These are phyloP conservation scores for Sugiyamaella americana DNA, from an alignment of 805 yeast species.

Conservation along the genomic window DNA sequence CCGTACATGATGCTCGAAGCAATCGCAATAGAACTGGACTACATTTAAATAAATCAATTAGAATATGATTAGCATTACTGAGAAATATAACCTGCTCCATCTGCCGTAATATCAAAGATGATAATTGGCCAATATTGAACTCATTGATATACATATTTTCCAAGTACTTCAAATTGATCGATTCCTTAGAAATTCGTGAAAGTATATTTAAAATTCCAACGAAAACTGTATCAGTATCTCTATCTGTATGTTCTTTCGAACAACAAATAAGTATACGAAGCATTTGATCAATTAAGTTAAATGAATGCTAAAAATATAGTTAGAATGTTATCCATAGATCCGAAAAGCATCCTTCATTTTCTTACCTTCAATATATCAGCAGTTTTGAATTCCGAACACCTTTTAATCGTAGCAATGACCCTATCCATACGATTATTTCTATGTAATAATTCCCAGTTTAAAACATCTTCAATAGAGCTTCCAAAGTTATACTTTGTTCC, in stretches of 20 bases:
- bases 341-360: no score
- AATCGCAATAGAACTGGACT: not conserved
- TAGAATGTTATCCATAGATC: no score
- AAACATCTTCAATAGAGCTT: slow-evolving; percentile 44
- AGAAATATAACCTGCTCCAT: not conserved
- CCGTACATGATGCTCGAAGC: not conserved
- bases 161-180: not conserved
- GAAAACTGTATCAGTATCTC: not conserved
- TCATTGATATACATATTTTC: not conserved
- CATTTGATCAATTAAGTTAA: no score
- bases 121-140: not conserved
- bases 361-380: not conserved
- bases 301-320: no score
- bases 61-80: not conserved
- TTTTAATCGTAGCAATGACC: not conserved
- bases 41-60: not conserved
- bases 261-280: no score
- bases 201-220: not conserved
- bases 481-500: slow-evolving; percentile 65
- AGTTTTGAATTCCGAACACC: not conserved
- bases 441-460: slow-evolving; percentile 46
- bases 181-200: not conserved
- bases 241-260: no score
- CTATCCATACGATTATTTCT: slow-evolving; percentile 26
- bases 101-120: not conserved